Evolutionary conservation across 192 early-diverging fungal genomes (phyloP).

Genomic region (Spinellus fusiger): DNA sequence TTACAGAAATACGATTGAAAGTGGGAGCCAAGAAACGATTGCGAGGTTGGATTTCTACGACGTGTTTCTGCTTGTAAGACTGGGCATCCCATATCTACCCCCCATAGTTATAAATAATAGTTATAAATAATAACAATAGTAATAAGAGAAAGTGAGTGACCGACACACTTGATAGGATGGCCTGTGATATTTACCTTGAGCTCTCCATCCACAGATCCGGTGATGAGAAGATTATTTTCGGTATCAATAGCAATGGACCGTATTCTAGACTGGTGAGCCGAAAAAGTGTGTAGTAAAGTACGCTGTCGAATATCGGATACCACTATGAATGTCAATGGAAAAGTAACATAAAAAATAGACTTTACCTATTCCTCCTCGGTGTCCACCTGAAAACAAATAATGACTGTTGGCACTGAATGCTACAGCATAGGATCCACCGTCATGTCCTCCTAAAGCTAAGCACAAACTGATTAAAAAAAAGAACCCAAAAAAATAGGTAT

Average conservation of each 20-base stretch:
- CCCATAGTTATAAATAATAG: not conserved
- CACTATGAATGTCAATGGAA: constrained; percentile 29
- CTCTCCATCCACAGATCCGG: constrained; percentile 65
- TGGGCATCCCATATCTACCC: constrained; percentile 45
- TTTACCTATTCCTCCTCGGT: constrained; percentile 71
- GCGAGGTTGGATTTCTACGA: constrained; percentile 39
- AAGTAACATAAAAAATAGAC: not conserved
- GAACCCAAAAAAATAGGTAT: not conserved
- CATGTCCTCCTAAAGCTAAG: constrained; percentile 50
- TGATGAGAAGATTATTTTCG: constrained; percentile 49
- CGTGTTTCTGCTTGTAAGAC: constrained; percentile 39
- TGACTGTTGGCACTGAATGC: constrained; percentile 54
- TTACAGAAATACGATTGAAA: constrained; percentile 45
- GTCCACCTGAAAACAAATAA: constrained; percentile 65
- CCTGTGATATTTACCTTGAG: constrained; percentile 51
- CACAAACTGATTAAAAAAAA: not conserved
- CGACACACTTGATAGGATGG: too few relatives aligned
- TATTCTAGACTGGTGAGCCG: constrained; percentile 63
- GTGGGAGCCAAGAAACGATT: constrained; percentile 42
- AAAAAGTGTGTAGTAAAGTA: constrained; percentile 57
- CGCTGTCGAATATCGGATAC: constrained; percentile 69
- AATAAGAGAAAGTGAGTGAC: too few relatives aligned
- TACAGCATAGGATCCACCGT: constrained; percentile 62
- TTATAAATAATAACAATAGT: too few relatives aligned
- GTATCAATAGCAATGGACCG: constrained; percentile 58